Percentiles rank a stretch among this genome's conserved stretches.
Evolutionary conservation across 192 early-diverging fungal genomes (phyloP).

Genomic region (Linnemannia elongata): DNA sequence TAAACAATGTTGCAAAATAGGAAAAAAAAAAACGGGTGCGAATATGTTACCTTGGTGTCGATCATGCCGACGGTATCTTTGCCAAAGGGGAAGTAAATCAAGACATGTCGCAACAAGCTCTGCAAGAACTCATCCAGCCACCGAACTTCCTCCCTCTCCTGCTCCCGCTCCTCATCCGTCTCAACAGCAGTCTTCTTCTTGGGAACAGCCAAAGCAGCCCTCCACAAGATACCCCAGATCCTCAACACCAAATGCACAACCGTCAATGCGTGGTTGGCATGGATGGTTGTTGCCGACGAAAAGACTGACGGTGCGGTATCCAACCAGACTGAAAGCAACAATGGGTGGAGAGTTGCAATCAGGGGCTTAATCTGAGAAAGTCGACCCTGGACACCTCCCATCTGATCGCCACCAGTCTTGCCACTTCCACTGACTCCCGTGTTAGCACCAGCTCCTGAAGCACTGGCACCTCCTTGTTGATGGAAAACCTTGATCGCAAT

Average conservation of each 20-base stretch:
- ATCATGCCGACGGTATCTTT: conserved; percentile 59
- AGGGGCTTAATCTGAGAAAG: conserved; percentile 41
- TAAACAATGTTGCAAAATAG: neutral
- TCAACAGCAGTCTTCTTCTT: conserved; percentile 25
- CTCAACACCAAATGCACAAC: conserved; percentile 73
- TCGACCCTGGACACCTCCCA: conserved; percentile 49
- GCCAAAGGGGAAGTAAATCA: conserved; percentile 85
- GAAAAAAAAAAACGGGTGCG: neutral
- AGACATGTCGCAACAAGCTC: conserved; percentile 75
- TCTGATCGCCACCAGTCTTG: conserved; percentile 11
- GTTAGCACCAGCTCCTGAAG: conserved; percentile 26
- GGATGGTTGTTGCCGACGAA: conserved; percentile 58
- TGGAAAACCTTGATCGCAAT: conserved; percentile 39
- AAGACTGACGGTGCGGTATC: conserved; percentile 82
- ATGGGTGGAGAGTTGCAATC: conserved; percentile 69
- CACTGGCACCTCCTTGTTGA: conserved; percentile 33
- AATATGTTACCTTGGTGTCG: conserved; percentile 65
- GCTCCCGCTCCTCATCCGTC: conserved; percentile 42
- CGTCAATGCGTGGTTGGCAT: conserved; percentile 69
- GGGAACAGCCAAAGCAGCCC: conserved; percentile 54
- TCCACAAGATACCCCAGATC: conserved; percentile 81
- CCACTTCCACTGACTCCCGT: conserved; percentile 24
- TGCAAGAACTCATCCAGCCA: conserved; percentile 69
- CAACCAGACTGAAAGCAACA: conserved; percentile 83
- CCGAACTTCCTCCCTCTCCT: conserved; percentile 24